Evolutionary conservation across 2,329 filamentous ascomycete genomes (phyloP).

Genomic region (Elsinoe necatrix): DNA sequence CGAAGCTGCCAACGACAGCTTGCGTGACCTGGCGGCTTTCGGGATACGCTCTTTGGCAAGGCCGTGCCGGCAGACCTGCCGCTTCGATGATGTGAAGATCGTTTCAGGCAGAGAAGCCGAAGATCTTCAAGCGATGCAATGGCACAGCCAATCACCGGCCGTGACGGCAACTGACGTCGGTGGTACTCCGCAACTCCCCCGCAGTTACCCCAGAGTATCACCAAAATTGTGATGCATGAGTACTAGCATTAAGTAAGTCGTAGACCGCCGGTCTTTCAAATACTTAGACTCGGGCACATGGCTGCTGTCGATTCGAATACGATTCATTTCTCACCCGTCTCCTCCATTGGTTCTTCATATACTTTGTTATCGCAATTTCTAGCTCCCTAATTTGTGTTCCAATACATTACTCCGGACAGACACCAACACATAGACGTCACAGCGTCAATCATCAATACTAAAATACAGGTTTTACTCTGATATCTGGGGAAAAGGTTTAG

Average conservation of each 20-base stretch:
- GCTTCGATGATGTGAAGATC: background rate
- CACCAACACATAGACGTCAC: background rate
- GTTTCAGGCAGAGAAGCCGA: background rate
- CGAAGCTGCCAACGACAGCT: background rate
- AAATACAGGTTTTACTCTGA: too few relatives aligned
- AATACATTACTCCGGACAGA: background rate
- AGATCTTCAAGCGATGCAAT: background rate
- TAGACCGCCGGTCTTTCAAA: background rate
- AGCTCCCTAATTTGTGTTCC: too few relatives aligned
- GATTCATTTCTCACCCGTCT: background rate
- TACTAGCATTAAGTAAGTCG: slow-evolving; percentile 4
- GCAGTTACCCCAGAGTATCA: background rate
- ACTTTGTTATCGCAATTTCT: background rate
- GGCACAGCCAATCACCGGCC: background rate
- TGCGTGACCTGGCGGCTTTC: background rate
- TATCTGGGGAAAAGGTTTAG: too few relatives aligned
- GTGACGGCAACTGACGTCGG: slow-evolving; percentile 1
- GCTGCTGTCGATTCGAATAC: background rate
- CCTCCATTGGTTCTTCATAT: background rate
- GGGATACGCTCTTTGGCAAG: background rate
- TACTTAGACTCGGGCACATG: background rate
- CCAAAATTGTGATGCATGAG: background rate
- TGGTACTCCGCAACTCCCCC: slow-evolving; percentile 3
- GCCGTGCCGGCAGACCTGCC: slow-evolving; percentile 10
- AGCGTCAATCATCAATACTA: background rate